Conservation (phyloP, 2,329 filamentous ascomycete species). For the Amphichorda felina region DNA sequence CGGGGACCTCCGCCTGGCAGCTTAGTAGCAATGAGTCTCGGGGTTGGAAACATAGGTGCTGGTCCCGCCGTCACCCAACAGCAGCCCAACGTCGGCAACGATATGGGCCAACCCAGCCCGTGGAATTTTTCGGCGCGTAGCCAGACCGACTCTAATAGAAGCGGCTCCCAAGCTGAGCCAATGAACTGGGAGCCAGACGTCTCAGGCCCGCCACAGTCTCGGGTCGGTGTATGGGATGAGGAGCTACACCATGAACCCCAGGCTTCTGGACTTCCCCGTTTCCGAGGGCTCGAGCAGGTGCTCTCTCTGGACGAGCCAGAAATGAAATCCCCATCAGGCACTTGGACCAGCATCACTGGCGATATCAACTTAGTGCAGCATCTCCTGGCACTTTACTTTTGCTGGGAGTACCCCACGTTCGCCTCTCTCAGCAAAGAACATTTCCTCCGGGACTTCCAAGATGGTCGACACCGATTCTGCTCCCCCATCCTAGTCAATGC, state of each 20-base stretch:
- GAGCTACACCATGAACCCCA: conserved; percentile 21
- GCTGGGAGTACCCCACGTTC: conserved; percentile 67
- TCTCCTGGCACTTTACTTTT: conserved; percentile 57
- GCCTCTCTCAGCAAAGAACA: conserved; percentile 60
- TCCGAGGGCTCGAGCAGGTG: conserved; percentile 33
- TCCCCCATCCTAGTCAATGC: conserved; percentile 56
- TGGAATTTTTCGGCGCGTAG: conserved; percentile 36
- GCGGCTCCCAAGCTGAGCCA: conserved; percentile 32
- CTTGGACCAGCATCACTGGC: conserved; percentile 50
- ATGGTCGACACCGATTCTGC: conserved; percentile 52
- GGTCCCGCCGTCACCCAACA: conserved; percentile 12
- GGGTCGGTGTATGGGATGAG: conserved; percentile 39
- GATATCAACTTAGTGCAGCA: conserved; percentile 49
- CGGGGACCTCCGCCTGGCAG: conserved; percentile 11
- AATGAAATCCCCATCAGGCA: conserved; percentile 25
- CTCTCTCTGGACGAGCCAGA: conserved; percentile 31
- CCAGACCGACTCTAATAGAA: conserved; percentile 31
- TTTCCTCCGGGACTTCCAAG: conserved; percentile 53
- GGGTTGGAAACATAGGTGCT: conserved; percentile 16
- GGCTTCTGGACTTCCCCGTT: conserved; percentile 18
- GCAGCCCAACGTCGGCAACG: background rate
- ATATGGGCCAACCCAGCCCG: conserved; percentile 19
- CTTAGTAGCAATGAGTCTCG: conserved; percentile 18
- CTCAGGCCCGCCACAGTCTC: conserved; percentile 26
- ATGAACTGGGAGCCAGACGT: conserved; percentile 33